phyloP scores from a whole-genome alignment of 1,284 basidiomycete genomes.

The Cryptococcus jaspeensis region DNA sequence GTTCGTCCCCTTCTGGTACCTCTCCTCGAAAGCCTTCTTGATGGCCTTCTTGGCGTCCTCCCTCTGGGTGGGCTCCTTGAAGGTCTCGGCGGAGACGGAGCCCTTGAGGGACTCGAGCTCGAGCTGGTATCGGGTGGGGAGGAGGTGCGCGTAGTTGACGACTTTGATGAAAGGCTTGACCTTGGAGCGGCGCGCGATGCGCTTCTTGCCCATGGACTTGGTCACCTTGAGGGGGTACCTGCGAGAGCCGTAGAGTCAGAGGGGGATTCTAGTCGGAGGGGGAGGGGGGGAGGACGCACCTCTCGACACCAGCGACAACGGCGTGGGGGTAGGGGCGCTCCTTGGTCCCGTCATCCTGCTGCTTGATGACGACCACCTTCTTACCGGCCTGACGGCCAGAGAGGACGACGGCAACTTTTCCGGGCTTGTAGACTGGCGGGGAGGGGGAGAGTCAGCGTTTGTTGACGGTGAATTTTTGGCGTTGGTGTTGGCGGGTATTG shows the following conservation, averaged over 20 bases:
- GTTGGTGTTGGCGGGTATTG: too few relatives aligned
- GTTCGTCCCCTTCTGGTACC: slow-evolving; percentile 88
- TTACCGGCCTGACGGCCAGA: slow-evolving; percentile 97
- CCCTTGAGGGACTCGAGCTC: slow-evolving; percentile 92
- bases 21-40: slow-evolving; percentile 92
- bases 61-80: slow-evolving; percentile 91
- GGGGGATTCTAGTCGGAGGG: background rate
- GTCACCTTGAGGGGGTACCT: slow-evolving; percentile 94
- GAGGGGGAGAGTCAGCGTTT: background rate
- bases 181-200: slow-evolving; percentile 82
- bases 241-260: background rate
- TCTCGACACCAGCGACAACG: slow-evolving; percentile 91
- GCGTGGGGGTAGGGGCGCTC: slow-evolving; percentile 92
- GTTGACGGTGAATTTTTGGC: slow-evolving; percentile 2
- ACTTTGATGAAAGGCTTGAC: slow-evolving; percentile 99
- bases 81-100: slow-evolving; percentile 74
- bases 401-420: slow-evolving; percentile 96
- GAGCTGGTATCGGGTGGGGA: slow-evolving; percentile 94
- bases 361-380: slow-evolving; percentile 92
- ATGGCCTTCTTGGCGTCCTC: slow-evolving; percentile 92
- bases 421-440: slow-evolving; percentile 85
- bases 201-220: slow-evolving; percentile 93
- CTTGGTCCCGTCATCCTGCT: slow-evolving; percentile 85
- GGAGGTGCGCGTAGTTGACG: slow-evolving; percentile 94
- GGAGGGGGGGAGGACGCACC: slow-evolving; percentile 29